phyloP scores from a whole-genome alignment of 352 stramenopile genomes.

The Globisporangium paroecandrum region DNA sequence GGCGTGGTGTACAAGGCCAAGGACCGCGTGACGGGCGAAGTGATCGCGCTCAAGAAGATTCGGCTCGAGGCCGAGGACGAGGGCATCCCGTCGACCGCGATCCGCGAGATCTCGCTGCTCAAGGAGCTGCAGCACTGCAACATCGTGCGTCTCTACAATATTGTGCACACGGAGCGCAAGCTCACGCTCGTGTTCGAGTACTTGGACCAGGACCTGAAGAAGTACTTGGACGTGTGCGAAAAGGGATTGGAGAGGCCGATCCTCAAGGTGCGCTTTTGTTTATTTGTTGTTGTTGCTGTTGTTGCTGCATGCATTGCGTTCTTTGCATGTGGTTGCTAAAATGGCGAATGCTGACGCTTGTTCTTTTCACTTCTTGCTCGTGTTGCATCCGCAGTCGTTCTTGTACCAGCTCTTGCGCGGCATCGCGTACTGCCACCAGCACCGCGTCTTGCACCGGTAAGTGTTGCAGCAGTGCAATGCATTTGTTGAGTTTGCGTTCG shows the following conservation, averaged over 20 bases:
- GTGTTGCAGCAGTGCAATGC: not conserved
- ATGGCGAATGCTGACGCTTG: not conserved
- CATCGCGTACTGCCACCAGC: slow-evolving; percentile 99
- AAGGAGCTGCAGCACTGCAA: slow-evolving; percentile 96
- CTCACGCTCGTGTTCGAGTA: slow-evolving; percentile 99
- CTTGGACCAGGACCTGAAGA: slow-evolving; percentile 99
- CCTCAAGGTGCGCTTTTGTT: slow-evolving; percentile 50
- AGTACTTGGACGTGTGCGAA: slow-evolving; percentile 99
- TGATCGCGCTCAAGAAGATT: slow-evolving; percentile 96
- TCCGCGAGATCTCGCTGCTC: slow-evolving; percentile 96
- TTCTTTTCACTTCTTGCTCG: not conserved
- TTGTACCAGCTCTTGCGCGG: slow-evolving; percentile 98
- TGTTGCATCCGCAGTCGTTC: slow-evolving; percentile 75
- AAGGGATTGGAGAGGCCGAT: slow-evolving; percentile 93
- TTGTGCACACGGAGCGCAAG: slow-evolving; percentile 99
- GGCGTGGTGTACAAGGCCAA: slow-evolving; percentile 99
- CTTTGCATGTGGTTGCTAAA: slow-evolving; percentile 1
- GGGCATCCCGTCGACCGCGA: slow-evolving; percentile 96
- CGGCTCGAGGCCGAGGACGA: slow-evolving; percentile 92
- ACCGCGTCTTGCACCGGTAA: slow-evolving; percentile 91
- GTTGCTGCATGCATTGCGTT: not conserved
- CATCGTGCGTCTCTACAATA: slow-evolving; percentile 99
- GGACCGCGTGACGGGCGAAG: slow-evolving; percentile 93
- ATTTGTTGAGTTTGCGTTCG: not conserved
- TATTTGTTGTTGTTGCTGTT: not conserved